phyloP scores from a whole-genome alignment of 805 yeast genomes.

The Yamadazyma ubonensis region DNA sequence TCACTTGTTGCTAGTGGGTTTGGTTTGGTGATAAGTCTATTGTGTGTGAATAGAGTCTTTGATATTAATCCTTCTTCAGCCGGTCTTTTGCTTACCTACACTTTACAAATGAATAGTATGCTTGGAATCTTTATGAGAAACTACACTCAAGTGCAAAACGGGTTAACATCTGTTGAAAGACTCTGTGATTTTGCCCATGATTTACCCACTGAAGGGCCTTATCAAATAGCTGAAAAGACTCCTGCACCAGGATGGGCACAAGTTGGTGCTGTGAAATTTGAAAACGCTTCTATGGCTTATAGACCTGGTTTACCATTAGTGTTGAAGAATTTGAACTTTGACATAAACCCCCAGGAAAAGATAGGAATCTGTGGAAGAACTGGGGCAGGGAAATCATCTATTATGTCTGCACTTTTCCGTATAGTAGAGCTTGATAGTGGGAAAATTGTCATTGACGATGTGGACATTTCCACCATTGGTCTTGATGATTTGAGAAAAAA shows the following conservation, averaged over 20 bases:
- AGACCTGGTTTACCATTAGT: conserved; percentile 61
- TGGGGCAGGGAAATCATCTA: conserved; percentile 78
- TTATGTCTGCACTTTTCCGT: conserved; percentile 61
- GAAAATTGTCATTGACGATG: conserved; percentile 52
- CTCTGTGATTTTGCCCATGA: conserved; percentile 45
- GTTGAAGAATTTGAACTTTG: conserved; percentile 44
- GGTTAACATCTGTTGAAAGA: conserved; percentile 39
- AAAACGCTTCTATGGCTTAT: conserved; percentile 51
- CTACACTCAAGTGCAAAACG: conserved; percentile 37
- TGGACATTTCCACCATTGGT: conserved; percentile 52
- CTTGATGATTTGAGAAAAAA: conserved; percentile 53
- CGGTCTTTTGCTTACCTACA: conserved; percentile 35
- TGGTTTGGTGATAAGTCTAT: conserved; percentile 27
- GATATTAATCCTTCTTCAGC: conserved; percentile 31
- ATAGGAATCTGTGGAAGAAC: conserved; percentile 88
- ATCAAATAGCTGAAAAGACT: conserved; percentile 38
- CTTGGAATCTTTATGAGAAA: conserved; percentile 33
- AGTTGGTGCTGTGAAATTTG: conserved; percentile 46
- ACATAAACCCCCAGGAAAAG: conserved; percentile 57
- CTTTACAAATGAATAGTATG: conserved; percentile 33
- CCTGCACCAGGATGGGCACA: conserved; percentile 52
- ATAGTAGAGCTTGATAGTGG: conserved; percentile 52
- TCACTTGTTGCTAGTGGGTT: conserved; percentile 28
- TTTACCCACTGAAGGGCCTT: conserved; percentile 66
- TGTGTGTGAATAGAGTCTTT: conserved; percentile 35